These are phyloP conservation scores for Penstemon eatonii DNA, from an alignment of 257 asterid genomes.

Conservation along the genomic window DNA sequence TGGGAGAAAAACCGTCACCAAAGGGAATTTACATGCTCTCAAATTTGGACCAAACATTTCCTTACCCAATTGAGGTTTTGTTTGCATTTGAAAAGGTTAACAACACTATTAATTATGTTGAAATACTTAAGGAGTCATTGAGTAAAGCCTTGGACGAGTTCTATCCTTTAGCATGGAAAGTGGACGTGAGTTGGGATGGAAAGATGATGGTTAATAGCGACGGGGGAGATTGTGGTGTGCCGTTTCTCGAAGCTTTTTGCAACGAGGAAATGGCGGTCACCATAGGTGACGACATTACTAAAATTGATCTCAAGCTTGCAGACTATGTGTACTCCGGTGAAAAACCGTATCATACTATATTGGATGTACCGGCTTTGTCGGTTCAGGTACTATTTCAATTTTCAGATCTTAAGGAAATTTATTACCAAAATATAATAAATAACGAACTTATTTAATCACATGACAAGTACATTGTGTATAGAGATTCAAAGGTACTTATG, in stretches of 20 bases:
- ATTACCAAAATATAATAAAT: too few relatives aligned
- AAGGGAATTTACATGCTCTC: conserved; percentile 18
- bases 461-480: too few relatives aligned
- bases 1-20: neutral
- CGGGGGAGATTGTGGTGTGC: conserved; percentile 8
- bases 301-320: conserved; percentile 5
- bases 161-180: conserved; percentile 19
- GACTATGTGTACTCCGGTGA: neutral
- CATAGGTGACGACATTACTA: neutral
- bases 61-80: conserved; percentile 16
- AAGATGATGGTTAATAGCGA: conserved; percentile 23
- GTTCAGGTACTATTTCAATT: conserved; percentile 13
- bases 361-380: conserved; percentile 15
- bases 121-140: conserved; percentile 5
- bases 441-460: too few relatives aligned
- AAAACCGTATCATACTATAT: conserved; percentile 5
- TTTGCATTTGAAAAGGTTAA: neutral
- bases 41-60: conserved; percentile 23
- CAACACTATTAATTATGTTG: neutral
- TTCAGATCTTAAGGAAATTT: too few relatives aligned
- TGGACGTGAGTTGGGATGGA: conserved; percentile 21
- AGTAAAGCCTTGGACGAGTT: conserved; percentile 19
- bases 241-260: conserved; percentile 20
- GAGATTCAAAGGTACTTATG: too few relatives aligned
- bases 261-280: conserved; percentile 5